phyloP scores from a whole-genome alignment of 345 rosid species.

The Erodium maritimum region DNA sequence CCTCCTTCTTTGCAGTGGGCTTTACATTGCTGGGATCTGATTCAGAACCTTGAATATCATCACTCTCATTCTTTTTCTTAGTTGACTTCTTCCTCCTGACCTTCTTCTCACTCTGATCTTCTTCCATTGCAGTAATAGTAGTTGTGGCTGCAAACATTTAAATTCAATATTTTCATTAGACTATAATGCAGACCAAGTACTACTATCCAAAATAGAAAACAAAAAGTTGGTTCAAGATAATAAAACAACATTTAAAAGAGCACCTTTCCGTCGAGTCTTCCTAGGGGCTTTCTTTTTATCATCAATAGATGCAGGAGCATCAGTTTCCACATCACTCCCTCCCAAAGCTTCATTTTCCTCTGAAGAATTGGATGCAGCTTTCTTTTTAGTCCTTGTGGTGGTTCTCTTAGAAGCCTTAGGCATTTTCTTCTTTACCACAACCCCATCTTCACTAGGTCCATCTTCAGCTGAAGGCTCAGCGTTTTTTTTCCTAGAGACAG shows the following conservation, averaged over 20 bases:
- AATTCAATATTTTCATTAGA: slow-evolving; percentile 1
- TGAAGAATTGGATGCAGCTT: slow-evolving; percentile 22
- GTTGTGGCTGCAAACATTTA: slow-evolving; percentile 22
- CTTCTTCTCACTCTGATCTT: slow-evolving; percentile 38
- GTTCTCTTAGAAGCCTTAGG: slow-evolving; percentile 27
- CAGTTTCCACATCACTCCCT: slow-evolving; percentile 20
- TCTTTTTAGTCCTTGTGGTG: slow-evolving; percentile 42
- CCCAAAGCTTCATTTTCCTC: slow-evolving; percentile 29
- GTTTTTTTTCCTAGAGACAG: slow-evolving; percentile 43
- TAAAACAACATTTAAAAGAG: background rate
- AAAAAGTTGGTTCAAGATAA: slow-evolving; percentile 1
- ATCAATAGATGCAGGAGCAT: slow-evolving; percentile 1
- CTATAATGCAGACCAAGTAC: background rate
- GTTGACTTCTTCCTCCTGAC: slow-evolving; percentile 25
- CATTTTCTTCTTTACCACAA: slow-evolving; percentile 31
- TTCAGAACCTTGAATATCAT: too few species aligned
- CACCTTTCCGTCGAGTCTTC: slow-evolving; percentile 28
- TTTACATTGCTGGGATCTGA: too few species aligned
- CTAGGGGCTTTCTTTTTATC: slow-evolving; percentile 16
- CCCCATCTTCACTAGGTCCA: slow-evolving; percentile 34
- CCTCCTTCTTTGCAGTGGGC: too few species aligned
- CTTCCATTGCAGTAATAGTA: slow-evolving; percentile 25
- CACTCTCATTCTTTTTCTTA: background rate
- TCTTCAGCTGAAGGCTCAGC: slow-evolving; percentile 27
- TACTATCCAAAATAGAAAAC: background rate